Conservation (phyloP, 108 stramenopile genomes). For the Stephanodiscus triporus region DNA sequence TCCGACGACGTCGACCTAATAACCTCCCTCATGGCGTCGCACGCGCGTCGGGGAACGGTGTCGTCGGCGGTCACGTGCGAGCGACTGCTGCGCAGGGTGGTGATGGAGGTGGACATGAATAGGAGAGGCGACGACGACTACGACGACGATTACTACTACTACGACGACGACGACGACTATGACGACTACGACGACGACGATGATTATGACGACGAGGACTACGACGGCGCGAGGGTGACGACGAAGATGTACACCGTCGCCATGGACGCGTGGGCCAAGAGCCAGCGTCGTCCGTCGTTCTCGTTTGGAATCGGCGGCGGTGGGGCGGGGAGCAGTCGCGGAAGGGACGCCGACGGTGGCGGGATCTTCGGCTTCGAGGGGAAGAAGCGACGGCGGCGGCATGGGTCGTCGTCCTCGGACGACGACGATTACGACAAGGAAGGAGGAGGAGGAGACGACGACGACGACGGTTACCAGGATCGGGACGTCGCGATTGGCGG, state of each 20-base stretch:
- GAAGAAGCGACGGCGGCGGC: constrained; percentile 2
- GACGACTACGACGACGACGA: constrained; percentile 19
- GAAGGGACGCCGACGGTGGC: not conserved
- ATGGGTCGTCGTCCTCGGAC: not conserved
- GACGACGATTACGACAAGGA: not conserved
- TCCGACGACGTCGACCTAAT: constrained; percentile 65
- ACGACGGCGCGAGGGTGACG: constrained; percentile 18
- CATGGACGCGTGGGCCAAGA: constrained; percentile 75
- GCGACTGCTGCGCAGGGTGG: constrained; percentile 64
- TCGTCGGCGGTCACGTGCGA: constrained; percentile 62
- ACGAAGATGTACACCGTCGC: constrained; percentile 44
- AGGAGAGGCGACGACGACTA: too few relatives aligned
- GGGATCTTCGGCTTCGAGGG: constrained; percentile 13
- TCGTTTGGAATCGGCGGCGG: not conserved
- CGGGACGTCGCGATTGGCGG: not conserved
- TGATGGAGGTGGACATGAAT: constrained; percentile 58
- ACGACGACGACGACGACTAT: not conserved
- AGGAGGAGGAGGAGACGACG: not conserved
- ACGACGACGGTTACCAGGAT: not conserved
- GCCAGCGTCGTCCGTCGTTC: constrained; percentile 42
- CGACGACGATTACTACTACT: not conserved
- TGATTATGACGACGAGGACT: too few relatives aligned
- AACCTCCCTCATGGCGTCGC: constrained; percentile 62
- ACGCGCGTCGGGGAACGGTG: constrained; percentile 57
- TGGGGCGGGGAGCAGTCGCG: not conserved